phyloP scores from a whole-genome alignment of 192 early-diverging fungal genomes.

The Cladochytrium replicatum region DNA sequence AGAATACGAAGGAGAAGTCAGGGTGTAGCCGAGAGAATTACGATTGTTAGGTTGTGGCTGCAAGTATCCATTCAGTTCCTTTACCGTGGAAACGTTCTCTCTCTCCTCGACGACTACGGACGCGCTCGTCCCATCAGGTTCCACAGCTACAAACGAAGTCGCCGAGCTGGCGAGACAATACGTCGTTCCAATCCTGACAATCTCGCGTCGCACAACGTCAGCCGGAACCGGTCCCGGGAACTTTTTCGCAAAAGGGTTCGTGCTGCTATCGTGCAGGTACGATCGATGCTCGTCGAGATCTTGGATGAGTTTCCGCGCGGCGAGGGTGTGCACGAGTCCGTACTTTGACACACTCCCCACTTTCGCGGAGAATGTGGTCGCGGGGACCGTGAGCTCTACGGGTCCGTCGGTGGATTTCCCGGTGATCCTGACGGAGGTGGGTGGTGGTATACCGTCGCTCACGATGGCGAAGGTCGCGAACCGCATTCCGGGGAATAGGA shows the following conservation, averaged over 20 bases:
- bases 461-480: constrained; percentile 32
- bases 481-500: constrained; percentile 20
- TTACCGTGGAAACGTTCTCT: too few relatives aligned
- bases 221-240: neutral
- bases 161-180: constrained; percentile 19
- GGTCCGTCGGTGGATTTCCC: constrained; percentile 26
- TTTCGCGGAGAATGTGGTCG: constrained; percentile 9
- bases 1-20: too few relatives aligned
- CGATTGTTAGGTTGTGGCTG: too few relatives aligned
- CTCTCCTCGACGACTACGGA: too few relatives aligned
- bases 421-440: constrained; percentile 19
- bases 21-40: too few relatives aligned
- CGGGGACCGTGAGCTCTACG: constrained; percentile 26
- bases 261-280: constrained; percentile 17
- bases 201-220: constrained; percentile 17
- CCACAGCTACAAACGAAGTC: constrained; percentile 32
- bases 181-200: constrained; percentile 22
- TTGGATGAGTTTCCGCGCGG: constrained; percentile 32
- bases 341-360: constrained; percentile 4
- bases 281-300: constrained; percentile 37
- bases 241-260: too few relatives aligned
- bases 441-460: constrained; percentile 8
- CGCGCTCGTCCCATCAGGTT: too few relatives aligned
- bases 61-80: too few relatives aligned
- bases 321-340: constrained; percentile 32